A percentile compares a stretch with the other conserved stretches of the same genome.
Evolutionary conservation across 2,329 filamentous ascomycete species (phyloP).

Genomic region (Myriosclerotinia duriaeana): DNA sequence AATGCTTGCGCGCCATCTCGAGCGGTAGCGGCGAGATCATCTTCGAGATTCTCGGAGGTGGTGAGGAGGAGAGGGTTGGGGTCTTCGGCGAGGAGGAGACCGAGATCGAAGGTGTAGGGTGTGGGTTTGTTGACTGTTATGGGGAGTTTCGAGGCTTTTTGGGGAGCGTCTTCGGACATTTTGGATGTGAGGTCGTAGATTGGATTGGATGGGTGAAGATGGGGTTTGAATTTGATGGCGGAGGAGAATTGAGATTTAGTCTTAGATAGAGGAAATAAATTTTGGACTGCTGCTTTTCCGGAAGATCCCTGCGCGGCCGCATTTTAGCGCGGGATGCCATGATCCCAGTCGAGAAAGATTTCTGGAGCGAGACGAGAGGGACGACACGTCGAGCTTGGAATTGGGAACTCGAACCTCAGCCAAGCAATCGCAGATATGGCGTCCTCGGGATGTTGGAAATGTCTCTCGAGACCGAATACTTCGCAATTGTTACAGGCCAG

Average conservation of each 20-base stretch:
- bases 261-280: constrained; percentile 25
- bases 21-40: constrained; percentile 68
- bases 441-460: constrained; percentile 58
- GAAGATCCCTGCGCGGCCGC: constrained; percentile 23
- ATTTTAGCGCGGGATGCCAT: constrained; percentile 23
- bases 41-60: constrained; percentile 55
- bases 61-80: constrained; percentile 73
- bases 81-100: constrained; percentile 82
- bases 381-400: constrained; percentile 14
- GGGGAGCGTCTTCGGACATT: constrained; percentile 22
- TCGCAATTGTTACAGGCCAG: constrained; percentile 45
- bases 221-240: constrained; percentile 13
- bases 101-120: constrained; percentile 89
- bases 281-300: constrained; percentile 25
- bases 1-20: constrained; percentile 89
- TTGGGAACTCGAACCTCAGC: neutral
- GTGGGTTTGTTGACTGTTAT: constrained; percentile 76
- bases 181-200: constrained; percentile 10
- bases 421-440: constrained; percentile 46
- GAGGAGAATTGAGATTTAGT: constrained; percentile 4
- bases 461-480: constrained; percentile 50
- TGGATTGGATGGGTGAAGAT: constrained; percentile 19
- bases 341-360: constrained; percentile 23
- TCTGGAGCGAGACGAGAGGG: constrained; percentile 13
- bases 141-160: constrained; percentile 47